These are phyloP conservation scores for Didymella pinodella DNA, from an alignment of 2,329 filamentous ascomycete species.

Conservation along the genomic window DNA sequence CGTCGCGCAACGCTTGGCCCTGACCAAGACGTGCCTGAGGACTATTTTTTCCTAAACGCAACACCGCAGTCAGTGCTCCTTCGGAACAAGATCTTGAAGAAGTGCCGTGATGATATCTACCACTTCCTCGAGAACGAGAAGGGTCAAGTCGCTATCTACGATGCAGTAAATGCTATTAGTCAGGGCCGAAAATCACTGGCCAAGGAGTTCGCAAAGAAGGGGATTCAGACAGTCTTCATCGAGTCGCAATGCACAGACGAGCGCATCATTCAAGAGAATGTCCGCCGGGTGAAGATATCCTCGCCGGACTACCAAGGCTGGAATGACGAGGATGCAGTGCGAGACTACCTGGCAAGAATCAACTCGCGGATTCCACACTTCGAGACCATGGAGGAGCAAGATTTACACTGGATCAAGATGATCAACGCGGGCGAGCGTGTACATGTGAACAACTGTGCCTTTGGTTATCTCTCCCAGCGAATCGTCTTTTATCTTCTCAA, in stretches of 20 bases:
- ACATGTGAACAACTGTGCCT: conserved; percentile 95
- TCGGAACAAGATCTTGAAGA: conserved; percentile 96
- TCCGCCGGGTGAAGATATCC: conserved; percentile 95
- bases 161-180: conserved; percentile 92
- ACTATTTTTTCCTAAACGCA: conserved; percentile 97
- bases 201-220: conserved; percentile 97
- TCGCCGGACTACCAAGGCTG: conserved; percentile 96
- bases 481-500: conserved; percentile 99
- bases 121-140: conserved; percentile 96
- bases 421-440: conserved; percentile 95
- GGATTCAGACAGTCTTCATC: conserved; percentile 94
- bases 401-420: conserved; percentile 99
- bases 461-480: conserved; percentile 93
- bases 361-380: conserved; percentile 93
- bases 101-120: conserved; percentile 96
- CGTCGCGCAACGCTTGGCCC: conserved; percentile 87
- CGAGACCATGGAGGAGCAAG: conserved; percentile 92
- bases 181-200: conserved; percentile 82
- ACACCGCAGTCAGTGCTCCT: conserved; percentile 91
- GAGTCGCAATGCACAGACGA: conserved; percentile 96
- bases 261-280: conserved; percentile 93
- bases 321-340: conserved; percentile 89
- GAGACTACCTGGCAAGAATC: conserved; percentile 89
- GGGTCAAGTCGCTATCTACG: conserved; percentile 97
- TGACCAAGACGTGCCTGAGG: conserved; percentile 85